Conservation (phyloP, 192 early-diverging fungal genomes). For the Coemansia reversa region DNA sequence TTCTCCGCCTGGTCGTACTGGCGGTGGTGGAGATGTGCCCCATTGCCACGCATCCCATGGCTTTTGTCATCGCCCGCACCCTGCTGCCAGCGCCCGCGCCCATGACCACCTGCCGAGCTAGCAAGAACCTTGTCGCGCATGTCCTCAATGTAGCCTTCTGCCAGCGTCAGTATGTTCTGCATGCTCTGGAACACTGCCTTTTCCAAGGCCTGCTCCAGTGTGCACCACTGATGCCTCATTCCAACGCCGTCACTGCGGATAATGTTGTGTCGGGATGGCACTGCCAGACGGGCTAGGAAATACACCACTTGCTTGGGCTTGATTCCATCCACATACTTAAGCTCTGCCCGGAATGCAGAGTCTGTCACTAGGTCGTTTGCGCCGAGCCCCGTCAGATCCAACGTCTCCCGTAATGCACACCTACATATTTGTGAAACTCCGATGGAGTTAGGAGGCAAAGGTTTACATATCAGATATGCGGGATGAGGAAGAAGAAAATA, state of each 20-base stretch:
- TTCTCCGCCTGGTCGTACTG: constrained; percentile 8
- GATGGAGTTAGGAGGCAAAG: background rate
- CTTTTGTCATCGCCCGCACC: constrained; percentile 38
- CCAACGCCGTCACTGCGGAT: constrained; percentile 59
- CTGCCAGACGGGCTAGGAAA: constrained; percentile 70
- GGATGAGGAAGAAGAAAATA: background rate
- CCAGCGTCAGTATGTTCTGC: constrained; percentile 77
- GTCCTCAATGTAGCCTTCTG: constrained; percentile 64
- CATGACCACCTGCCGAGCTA: constrained; percentile 11
- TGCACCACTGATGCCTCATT: constrained; percentile 71
- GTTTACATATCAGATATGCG: background rate
- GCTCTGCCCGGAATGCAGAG: constrained; percentile 70
- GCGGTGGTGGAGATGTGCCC: background rate
- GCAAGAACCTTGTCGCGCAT: constrained; percentile 45
- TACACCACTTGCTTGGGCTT: constrained; percentile 81
- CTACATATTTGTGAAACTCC: constrained; percentile 42
- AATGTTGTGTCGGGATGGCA: constrained; percentile 59
- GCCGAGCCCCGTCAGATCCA: constrained; percentile 71
- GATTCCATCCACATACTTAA: constrained; percentile 79
- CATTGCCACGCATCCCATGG: constrained; percentile 15
- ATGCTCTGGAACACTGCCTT: constrained; percentile 74
- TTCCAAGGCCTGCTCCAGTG: constrained; percentile 63
- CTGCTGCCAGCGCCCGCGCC: constrained; percentile 45
- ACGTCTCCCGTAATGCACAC: constrained; percentile 74
- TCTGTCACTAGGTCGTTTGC: constrained; percentile 69